Conservation (phyloP, 2,329 filamentous ascomycete genomes). For the Mycosphaerella arachidis region DNA sequence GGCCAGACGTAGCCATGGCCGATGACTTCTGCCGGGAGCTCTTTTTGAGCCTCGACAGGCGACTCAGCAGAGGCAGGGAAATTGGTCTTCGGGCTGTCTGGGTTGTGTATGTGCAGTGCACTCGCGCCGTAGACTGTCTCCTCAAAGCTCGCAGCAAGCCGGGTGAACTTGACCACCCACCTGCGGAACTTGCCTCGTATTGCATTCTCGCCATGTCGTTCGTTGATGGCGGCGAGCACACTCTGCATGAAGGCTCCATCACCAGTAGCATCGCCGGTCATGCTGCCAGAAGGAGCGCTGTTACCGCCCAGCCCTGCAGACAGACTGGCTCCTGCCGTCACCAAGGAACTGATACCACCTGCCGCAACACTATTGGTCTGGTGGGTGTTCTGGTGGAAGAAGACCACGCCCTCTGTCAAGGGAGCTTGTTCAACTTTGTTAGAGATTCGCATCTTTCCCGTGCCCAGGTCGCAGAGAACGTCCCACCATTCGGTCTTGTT, state of each 20-base stretch:
- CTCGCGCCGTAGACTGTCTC: conserved; percentile 92
- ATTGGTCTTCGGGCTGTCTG: conserved; percentile 32
- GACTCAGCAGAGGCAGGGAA: conserved; percentile 12
- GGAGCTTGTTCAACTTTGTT: conserved; percentile 76
- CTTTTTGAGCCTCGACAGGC: conserved; percentile 9
- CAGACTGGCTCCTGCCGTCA: conserved; percentile 32
- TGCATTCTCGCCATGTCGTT: conserved; percentile 82
- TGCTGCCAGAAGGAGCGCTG: conserved; percentile 28
- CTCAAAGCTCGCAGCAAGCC: conserved; percentile 89
- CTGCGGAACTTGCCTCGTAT: conserved; percentile 89
- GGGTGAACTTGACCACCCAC: conserved; percentile 91
- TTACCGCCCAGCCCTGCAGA: conserved; percentile 34
- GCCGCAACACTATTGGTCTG: conserved; percentile 25
- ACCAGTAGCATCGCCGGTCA: conserved; percentile 65
- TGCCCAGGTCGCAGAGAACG: conserved; percentile 85
- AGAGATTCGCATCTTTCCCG: conserved; percentile 90
- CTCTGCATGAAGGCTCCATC: conserved; percentile 86
- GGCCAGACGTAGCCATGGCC: conserved; percentile 96
- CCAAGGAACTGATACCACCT: conserved; percentile 27
- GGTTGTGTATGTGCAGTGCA: conserved; percentile 66
- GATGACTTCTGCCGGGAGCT: conserved; percentile 28
- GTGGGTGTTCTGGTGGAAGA: conserved; percentile 65
- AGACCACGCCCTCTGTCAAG: conserved; percentile 76
- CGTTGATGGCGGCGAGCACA: conserved; percentile 75
- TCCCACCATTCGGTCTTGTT: conserved; percentile 98